Base-by-base conservation (phyloP, 2,329 filamentous ascomycete species). In the Colletotrichum liriopes region DNA sequence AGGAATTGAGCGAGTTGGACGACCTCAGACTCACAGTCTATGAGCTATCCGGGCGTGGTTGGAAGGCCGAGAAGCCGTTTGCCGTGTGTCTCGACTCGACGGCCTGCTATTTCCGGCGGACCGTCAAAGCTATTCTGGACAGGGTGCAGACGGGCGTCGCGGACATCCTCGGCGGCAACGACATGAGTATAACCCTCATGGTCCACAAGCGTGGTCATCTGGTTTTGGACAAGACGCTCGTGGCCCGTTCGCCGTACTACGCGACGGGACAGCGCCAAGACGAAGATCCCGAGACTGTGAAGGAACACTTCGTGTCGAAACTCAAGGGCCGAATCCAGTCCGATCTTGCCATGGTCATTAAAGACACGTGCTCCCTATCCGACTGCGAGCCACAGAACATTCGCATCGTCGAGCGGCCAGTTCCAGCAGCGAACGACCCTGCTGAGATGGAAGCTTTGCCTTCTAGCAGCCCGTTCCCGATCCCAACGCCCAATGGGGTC, bases 121-220 rank as follows among this genome's bases (percentile, higher is more conserved):
- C 80, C 43, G 81, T 87, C 51, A 83, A 86, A 71, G 86, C 87
- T 11, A 82, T 88, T 6, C 77, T 89, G 37, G 86, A 88, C 66
- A 83, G 87, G 47, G 78, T 89, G 26, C 85, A 88, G 74, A 84
- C 86, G 1, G 86, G 87, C 5, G 82, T 89, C 8, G 81, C 83
- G 23, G 84, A 88, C 64, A 82, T 86, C 7, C 80, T 89, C 32
- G 82, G 84, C 60, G 83, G 84, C 32, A 83, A 86, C 68, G 84
- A 86, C 32, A 81, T 84, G 49, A 82, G 84, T 6, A 81, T 88
- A 62, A 85, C 83, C 29, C 79, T 89, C 76, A 84, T 82, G 3
- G 84, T 85, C 8, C 82, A 86, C 74, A 89, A 89, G 76, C 84
- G 87, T 54, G 87, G 87, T 0, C 87, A 89, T 67, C 82, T 87